Percentiles rank a stretch among this genome's conserved stretches.
Conservation (phyloP, 2,329 filamentous ascomycete species). For the Claviceps pazoutovae region DNA sequence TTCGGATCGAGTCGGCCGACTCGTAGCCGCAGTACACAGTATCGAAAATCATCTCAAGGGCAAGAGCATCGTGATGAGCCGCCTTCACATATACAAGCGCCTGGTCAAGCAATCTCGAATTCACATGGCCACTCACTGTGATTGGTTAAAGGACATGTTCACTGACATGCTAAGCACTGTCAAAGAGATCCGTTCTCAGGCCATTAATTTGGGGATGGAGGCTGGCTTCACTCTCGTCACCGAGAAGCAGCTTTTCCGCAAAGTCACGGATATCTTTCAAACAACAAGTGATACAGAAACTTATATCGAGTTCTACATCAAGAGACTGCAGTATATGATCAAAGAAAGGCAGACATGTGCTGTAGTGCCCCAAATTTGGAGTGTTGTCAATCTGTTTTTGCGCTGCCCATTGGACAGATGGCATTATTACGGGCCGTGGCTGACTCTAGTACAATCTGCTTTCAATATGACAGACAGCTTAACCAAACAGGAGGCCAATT, state of each 20-base stretch:
- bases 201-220: conserved; percentile 60
- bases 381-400: conserved; percentile 64
- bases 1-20: conserved; percentile 49
- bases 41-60: conserved; percentile 63
- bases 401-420: conserved; percentile 54
- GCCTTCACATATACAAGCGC: conserved; percentile 65
- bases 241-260: conserved; percentile 52
- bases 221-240: conserved; percentile 55
- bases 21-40: conserved; percentile 56
- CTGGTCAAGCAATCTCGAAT: conserved; percentile 57
- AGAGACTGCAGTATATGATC: conserved; percentile 54
- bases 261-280: conserved; percentile 50
- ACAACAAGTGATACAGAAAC: conserved; percentile 35
- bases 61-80: conserved; percentile 65
- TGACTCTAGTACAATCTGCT: conserved; percentile 65
- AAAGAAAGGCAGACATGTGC: conserved; percentile 36
- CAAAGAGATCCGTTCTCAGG: conserved; percentile 61
- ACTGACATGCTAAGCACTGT: conserved; percentile 67
- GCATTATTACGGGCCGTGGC: conserved; percentile 60
- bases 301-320: conserved; percentile 56
- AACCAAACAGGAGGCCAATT: conserved; percentile 63
- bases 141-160: conserved; percentile 76
- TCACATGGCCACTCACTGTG: conserved; percentile 55
- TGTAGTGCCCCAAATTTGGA: conserved; percentile 80
- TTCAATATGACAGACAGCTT: conserved; percentile 65